Evolutionary conservation across 352 stramenopile species (phyloP).

Genomic region (Poterioochromonas sp.): DNA sequence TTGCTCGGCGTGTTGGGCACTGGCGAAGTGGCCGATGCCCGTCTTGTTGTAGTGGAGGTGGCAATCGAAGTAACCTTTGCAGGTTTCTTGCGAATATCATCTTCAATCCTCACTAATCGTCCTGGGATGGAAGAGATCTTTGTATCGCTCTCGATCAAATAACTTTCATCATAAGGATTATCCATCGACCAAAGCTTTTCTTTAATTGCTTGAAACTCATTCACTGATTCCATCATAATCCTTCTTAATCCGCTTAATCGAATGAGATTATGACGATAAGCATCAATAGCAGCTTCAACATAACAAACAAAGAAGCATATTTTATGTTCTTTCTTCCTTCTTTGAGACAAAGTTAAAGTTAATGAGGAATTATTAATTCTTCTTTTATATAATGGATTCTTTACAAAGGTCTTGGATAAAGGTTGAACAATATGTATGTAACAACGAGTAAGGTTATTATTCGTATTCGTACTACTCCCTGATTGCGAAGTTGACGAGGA

Average conservation of each 20-base stretch:
- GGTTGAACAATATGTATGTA: constrained; percentile 72
- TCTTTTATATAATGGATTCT: constrained; percentile 36
- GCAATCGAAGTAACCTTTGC: not conserved
- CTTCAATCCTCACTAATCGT: not conserved
- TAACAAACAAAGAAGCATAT: constrained; percentile 83
- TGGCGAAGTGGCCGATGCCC: not conserved
- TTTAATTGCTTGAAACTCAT: not conserved
- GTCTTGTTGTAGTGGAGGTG: not conserved
- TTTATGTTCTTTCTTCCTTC: constrained; percentile 67
- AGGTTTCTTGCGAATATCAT: not conserved
- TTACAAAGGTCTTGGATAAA: constrained; percentile 56
- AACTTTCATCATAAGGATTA: not conserved
- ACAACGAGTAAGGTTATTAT: constrained; percentile 44
- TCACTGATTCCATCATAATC: not conserved
- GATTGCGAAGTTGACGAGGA: too few species aligned
- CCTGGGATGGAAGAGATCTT: not conserved
- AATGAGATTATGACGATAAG: constrained; percentile 28
- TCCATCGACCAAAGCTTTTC: not conserved
- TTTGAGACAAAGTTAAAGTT: constrained; percentile 67
- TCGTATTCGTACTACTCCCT: too few species aligned
- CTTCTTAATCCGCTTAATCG: not conserved
- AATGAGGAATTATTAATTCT: constrained; percentile 35
- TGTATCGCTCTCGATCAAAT: not conserved
- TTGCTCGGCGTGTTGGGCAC: not conserved
- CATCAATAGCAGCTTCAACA: constrained; percentile 63